Base-by-base conservation (phyloP, 2,329 filamentous ascomycete genomes). In the Leptosphaerulina australis region DNA sequence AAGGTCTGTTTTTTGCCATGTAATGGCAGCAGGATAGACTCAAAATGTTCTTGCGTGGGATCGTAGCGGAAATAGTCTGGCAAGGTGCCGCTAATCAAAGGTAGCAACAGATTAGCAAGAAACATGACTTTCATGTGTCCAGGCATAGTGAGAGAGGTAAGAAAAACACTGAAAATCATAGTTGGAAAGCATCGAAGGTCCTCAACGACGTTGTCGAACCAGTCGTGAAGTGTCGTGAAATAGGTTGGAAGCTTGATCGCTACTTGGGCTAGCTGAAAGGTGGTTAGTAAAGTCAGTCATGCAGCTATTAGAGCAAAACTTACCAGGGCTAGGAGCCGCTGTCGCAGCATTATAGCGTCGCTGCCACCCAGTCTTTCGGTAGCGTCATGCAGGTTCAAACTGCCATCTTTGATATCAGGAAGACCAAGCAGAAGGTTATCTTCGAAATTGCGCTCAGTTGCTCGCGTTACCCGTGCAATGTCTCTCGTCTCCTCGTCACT, bases 271-370 rank as follows among this genome's bases (percentile, higher is more conserved):
- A 80, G 63, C 68, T 74, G 40, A 61, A 25, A 14, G 14, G 4
- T 17, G 35, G 38, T 69, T 46, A 74, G 58, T 46, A 18, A 22
- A 18, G 15, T 12, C 28, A 33, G 11, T n/a, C 22, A 35, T 8
- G 8, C 25, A 3, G n/a, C 3, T 7, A 18, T 25, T 11, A 3
- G 22, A 12, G 15, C 30, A 5, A 4, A 17, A 63, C 77, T 62
- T 62, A 81, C 77, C 24, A 89, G 70, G 15, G 78, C 76, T 48
- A 90, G 81, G 3, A 90, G 71, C 0, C 86, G 83, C 55, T 86
- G 79, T 5, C 88, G 83, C 14, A 90, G 69, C 1, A 72, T 66
- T 14, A 90, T 74, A 0, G 87, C 83, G 38, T 87, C 82, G 28
- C 77, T 51, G 58, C 75, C 66, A 59, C 78, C 66, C 57, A 74